These are phyloP conservation scores for Cytospora leucostoma DNA, from an alignment of 2,329 filamentous ascomycete genomes.

Conservation along the genomic window DNA sequence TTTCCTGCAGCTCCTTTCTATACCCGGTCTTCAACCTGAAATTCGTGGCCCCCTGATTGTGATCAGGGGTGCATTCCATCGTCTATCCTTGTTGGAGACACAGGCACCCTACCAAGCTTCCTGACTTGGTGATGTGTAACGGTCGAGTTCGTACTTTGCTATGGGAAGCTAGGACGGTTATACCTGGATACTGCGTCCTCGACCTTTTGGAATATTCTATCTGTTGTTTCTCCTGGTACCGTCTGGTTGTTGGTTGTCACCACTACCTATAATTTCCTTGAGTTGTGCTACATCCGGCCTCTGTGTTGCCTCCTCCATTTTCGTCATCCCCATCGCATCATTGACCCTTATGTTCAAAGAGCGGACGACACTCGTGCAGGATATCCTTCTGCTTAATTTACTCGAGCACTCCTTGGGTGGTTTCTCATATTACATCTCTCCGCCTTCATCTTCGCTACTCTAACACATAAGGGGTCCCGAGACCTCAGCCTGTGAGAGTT, in stretches of 20 bases:
- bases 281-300: not conserved
- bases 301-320: not conserved
- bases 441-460: constrained; percentile 2
- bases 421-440: not conserved
- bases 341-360: not conserved
- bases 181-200: not conserved
- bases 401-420: not conserved
- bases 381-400: not conserved
- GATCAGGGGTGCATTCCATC: constrained; percentile 13
- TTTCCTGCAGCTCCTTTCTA: not conserved
- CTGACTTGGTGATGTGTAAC: constrained; percentile 4
- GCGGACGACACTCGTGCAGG: not conserved
- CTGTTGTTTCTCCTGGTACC: not conserved
- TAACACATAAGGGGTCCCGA: not conserved
- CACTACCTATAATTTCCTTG: not conserved
- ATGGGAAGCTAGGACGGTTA: not conserved
- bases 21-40: not conserved
- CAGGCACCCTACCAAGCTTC: not conserved
- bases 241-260: not conserved
- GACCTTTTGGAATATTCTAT: not conserved
- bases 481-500: not conserved
- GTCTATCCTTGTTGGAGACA: constrained; percentile 13
- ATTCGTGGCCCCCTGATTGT: constrained; percentile 11
- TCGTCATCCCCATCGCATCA: not conserved
- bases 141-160: constrained; percentile 3